A percentile compares a stretch with the other conserved stretches of the same genome.
phyloP scores from a whole-genome alignment of 1,139 yeast species.

The Scheffersomyces lignicola region DNA sequence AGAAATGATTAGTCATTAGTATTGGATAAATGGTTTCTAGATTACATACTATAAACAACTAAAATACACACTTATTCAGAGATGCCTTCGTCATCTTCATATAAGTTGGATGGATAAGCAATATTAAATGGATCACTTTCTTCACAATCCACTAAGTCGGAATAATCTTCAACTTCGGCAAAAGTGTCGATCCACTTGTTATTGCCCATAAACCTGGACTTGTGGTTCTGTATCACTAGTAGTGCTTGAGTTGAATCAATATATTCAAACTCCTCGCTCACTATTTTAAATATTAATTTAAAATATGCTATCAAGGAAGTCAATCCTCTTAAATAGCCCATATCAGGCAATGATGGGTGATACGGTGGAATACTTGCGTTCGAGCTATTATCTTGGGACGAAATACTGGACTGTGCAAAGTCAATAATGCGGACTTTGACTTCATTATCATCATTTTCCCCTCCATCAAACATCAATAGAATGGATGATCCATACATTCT shows the following conservation, averaged over 20 bases:
- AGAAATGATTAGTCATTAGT: slow-evolving; percentile 3
- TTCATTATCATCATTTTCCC: slow-evolving; percentile 19
- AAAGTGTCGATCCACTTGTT: slow-evolving; percentile 54
- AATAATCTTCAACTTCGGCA: slow-evolving; percentile 34
- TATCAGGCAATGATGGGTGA: slow-evolving; percentile 64
- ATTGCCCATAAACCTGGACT: slow-evolving; percentile 19
- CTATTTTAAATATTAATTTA: slow-evolving; percentile 48
- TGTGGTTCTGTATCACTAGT: slow-evolving; percentile 24
- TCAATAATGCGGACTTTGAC: slow-evolving; percentile 78
- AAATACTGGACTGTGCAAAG: slow-evolving; percentile 92
- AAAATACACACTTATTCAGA: slow-evolving; percentile 21
- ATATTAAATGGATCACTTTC: slow-evolving; percentile 25
- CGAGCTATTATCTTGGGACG: slow-evolving; percentile 46
- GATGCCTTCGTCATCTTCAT: slow-evolving; percentile 20
- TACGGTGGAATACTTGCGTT: slow-evolving; percentile 58
- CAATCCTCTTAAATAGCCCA: slow-evolving; percentile 84
- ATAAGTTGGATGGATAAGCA: slow-evolving; percentile 20
- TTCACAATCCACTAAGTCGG: slow-evolving; percentile 6
- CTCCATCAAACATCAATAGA: slow-evolving; percentile 84
- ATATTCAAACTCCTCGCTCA: slow-evolving; percentile 29
- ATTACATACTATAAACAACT: background rate
- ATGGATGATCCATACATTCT: slow-evolving; percentile 91
- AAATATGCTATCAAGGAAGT: slow-evolving; percentile 66
- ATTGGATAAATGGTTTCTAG: background rate
- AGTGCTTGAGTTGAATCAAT: slow-evolving; percentile 19